A percentile compares a stretch with the other conserved stretches of the same genome.
These are phyloP conservation scores for Mycena haematopus DNA, from an alignment of 768 basidiomycete genomes.

Conservation along the genomic window DNA sequence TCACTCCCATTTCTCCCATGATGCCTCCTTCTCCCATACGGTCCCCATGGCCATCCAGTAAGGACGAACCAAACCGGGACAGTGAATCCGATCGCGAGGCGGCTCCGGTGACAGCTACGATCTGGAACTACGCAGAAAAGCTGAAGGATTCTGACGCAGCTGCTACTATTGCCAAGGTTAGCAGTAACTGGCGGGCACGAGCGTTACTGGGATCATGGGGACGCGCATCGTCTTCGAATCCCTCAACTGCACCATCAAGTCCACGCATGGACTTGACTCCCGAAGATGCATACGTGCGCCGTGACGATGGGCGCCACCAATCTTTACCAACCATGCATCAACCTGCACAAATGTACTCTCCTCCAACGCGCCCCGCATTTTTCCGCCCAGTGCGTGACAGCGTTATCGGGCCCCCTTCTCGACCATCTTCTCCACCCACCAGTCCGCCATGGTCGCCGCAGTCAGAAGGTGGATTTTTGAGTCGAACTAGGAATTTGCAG, in stretches of 20 bases:
- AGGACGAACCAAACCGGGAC: conserved; percentile 23
- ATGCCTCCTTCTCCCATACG: conserved; percentile 38
- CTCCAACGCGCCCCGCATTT: conserved; percentile 63
- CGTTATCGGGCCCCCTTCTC: conserved; percentile 42
- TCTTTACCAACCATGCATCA: conserved; percentile 48
- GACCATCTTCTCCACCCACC: conserved; percentile 36
- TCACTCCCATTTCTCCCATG: conserved; percentile 42
- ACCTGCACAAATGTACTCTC: conserved; percentile 47
- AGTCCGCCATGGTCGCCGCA: conserved; percentile 40
- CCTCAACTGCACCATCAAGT: conserved; percentile 18
- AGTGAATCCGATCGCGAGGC: conserved; percentile 18
- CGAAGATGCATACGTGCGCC: conserved; percentile 12
- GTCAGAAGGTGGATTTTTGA: conserved; percentile 42
- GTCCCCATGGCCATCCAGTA: conserved; percentile 33
- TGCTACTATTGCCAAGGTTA: conserved; percentile 73
- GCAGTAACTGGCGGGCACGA: conserved; percentile 78
- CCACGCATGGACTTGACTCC: conserved; percentile 12
- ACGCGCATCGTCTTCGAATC: conserved; percentile 20
- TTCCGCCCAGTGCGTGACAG: conserved; percentile 67
- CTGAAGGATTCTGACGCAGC: conserved; percentile 75
- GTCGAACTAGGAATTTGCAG: conserved; percentile 46
- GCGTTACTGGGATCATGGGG: conserved; percentile 57
- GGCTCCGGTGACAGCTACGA: conserved; percentile 40
- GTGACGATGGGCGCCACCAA: conserved; percentile 38
- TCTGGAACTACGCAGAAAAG: conserved; percentile 79